Evolutionary conservation across 345 rosid genomes (phyloP), one percentile per base, ranked within the genome.

Genomic region (Pistacia integerrima): DNA sequence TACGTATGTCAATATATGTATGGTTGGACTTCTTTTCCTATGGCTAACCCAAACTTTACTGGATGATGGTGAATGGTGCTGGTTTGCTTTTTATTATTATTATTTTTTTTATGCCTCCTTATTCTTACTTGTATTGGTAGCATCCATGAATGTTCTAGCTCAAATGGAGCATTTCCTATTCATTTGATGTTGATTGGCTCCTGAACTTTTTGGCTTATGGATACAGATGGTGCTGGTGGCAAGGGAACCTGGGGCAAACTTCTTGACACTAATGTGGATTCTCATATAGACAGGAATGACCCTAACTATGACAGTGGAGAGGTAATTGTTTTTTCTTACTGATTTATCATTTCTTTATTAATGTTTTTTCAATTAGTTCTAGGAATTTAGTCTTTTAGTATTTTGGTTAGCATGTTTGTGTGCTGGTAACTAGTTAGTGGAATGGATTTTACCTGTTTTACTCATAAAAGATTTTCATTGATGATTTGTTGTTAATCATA

Each of bases 281-380:
- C 81, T 61, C 91, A 66, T 70, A 82, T 92, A 57, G 99, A 97
- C 82, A 84, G 89, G 49, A 97, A 91, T 77, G 99, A 97, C 85
- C 99, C 99, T 54, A 94, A 94, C 81, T 97, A 97, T 76, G 99
- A 97, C 75, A 94, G 99, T 76, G 99, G 97, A 78, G 99, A 97
- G 97, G 99, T 96, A 86, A 72, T 80, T 78, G 66, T 59, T 25
- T 14, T 66, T 41, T 6, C 57, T 73, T 75, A 25, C 20, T 76
- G 10, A 68, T 36, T 44, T 74, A 18, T 25, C n/a, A 30, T 33
- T 16, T 4, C 35, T 11, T 11, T 44, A 0, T 44, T 28, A 13
- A 30, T 61, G 2, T 22, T 10, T 73, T 30, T 56, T 49, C 36
- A 17, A 36, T 55, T 52, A 52, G 12, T 20, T 60, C 28, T 28